Evolutionary conservation across 2,329 filamentous ascomycete species (phyloP).

Genomic region (Penicillium sp.): DNA sequence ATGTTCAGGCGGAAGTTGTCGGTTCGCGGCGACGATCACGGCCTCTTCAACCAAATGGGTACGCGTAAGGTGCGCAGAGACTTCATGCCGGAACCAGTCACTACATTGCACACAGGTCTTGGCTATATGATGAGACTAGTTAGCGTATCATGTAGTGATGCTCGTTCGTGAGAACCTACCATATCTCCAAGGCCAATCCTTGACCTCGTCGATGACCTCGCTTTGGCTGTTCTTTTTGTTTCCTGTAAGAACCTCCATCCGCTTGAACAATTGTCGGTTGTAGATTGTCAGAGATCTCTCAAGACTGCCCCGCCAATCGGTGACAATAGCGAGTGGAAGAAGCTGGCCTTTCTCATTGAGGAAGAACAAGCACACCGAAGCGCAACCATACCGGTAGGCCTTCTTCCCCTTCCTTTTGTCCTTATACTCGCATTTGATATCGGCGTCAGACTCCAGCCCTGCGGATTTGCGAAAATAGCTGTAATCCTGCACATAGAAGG

Average conservation of each 20-base stretch:
- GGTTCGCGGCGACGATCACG: constrained; percentile 7
- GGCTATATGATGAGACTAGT: constrained; percentile 1
- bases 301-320: constrained; percentile 5
- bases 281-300: constrained; percentile 8
- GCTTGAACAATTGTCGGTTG: constrained; percentile 7
- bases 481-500: constrained; percentile 10
- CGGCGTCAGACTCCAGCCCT: constrained; percentile 5
- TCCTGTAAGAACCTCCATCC: background rate
- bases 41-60: constrained; percentile 9
- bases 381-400: constrained; percentile 4
- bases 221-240: background rate
- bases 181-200: constrained; percentile 12
- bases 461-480: constrained; percentile 9
- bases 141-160: background rate
- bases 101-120: constrained; percentile 7
- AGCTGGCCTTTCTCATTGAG: constrained; percentile 4
- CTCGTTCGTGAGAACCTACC: background rate
- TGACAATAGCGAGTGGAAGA: constrained; percentile 8
- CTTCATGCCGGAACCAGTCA: constrained; percentile 8
- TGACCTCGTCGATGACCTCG: constrained; percentile 1
- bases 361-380: constrained; percentile 5
- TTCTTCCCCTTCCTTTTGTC: background rate
- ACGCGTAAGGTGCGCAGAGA: constrained; percentile 5
- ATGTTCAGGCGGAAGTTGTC: constrained; percentile 4
- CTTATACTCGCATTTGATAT: background rate